Percentiles rank a stretch among this genome's conserved stretches.
Evolutionary conservation across 2,329 filamentous ascomycete species (phyloP).

Genomic region (Orbilia ellipsospora): DNA sequence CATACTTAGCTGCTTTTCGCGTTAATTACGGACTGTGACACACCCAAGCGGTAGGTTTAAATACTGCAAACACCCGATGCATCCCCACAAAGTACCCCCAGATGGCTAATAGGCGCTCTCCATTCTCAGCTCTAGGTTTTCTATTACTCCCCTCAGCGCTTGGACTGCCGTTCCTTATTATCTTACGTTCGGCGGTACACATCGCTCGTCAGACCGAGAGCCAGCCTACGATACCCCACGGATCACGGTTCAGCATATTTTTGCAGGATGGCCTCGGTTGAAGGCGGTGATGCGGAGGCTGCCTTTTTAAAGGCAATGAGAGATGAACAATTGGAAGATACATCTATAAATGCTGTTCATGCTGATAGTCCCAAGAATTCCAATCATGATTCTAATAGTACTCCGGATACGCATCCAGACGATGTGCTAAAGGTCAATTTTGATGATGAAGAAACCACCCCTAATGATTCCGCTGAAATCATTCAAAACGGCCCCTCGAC

Average conservation of each 20-base stretch:
- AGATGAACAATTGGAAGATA: slow-evolving; percentile 46
- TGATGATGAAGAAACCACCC: slow-evolving; percentile 46
- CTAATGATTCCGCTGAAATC: slow-evolving; percentile 28
- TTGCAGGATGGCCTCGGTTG: slow-evolving; percentile 40
- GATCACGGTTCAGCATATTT: slow-evolving; percentile 25
- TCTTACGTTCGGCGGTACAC: slow-evolving; percentile 17
- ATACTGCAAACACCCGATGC: slow-evolving; percentile 8
- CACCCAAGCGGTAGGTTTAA: slow-evolving; percentile 19
- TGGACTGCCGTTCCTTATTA: background rate
- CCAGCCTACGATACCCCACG: slow-evolving; percentile 5
- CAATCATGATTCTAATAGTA: slow-evolving; percentile 41
- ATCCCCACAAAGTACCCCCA: background rate
- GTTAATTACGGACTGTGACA: slow-evolving; percentile 25
- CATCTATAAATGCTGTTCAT: slow-evolving; percentile 38
- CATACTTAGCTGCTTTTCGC: slow-evolving; percentile 8
- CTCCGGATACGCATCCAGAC: slow-evolving; percentile 51
- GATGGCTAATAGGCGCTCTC: slow-evolving; percentile 7
- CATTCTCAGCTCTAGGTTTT: slow-evolving; percentile 1
- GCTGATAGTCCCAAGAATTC: slow-evolving; percentile 44
- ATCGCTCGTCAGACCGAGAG: slow-evolving; percentile 8
- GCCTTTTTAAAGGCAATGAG: slow-evolving; percentile 53
- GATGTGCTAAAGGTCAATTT: slow-evolving; percentile 55
- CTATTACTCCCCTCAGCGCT: background rate
- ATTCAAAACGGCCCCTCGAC: slow-evolving; percentile 7
- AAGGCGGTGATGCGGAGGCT: slow-evolving; percentile 49